Percentiles rank a stretch among this genome's conserved stretches.
Conservation (phyloP, 2,329 filamentous ascomycete genomes). For the Hypoxylon sp. region DNA sequence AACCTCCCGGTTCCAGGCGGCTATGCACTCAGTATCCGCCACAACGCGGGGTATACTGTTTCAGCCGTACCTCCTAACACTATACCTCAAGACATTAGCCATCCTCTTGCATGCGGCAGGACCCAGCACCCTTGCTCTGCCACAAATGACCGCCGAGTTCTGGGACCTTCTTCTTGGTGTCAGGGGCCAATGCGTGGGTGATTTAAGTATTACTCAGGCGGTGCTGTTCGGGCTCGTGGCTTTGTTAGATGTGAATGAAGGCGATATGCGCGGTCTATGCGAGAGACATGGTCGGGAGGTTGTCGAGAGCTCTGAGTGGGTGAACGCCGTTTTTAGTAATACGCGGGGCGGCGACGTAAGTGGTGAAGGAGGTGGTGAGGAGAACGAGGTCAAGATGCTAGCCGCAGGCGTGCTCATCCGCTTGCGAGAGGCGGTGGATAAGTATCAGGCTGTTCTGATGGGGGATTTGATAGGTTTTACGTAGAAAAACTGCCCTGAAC, state of each 20-base stretch:
- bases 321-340: conserved; percentile 79
- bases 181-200: conserved; percentile 69
- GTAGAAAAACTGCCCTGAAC: conserved; percentile 24
- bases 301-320: conserved; percentile 91
- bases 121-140: conserved; percentile 80
- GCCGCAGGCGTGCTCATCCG: conserved; percentile 84
- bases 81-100: conserved; percentile 88
- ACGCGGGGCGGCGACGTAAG: conserved; percentile 63
- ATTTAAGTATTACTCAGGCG: conserved; percentile 78
- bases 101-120: conserved; percentile 87
- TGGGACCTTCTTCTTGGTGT: conserved; percentile 85
- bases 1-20: conserved; percentile 82
- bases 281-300: conserved; percentile 81
- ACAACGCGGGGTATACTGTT: conserved; percentile 73
- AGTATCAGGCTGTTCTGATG: conserved; percentile 82
- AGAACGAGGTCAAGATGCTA: conserved; percentile 83
- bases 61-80: conserved; percentile 80
- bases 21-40: conserved; percentile 60
- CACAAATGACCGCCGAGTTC: conserved; percentile 85
- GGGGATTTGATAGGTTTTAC: conserved; percentile 72
- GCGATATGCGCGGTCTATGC: conserved; percentile 79
- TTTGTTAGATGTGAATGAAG: conserved; percentile 84
- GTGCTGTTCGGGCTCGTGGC: conserved; percentile 85
- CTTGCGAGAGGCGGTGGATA: conserved; percentile 84
- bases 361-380: conserved; percentile 78